Percentiles rank a stretch among this genome's conserved stretches.
phyloP scores from a whole-genome alignment of 163 green algal genomes.

The Volvox carteri region DNA sequence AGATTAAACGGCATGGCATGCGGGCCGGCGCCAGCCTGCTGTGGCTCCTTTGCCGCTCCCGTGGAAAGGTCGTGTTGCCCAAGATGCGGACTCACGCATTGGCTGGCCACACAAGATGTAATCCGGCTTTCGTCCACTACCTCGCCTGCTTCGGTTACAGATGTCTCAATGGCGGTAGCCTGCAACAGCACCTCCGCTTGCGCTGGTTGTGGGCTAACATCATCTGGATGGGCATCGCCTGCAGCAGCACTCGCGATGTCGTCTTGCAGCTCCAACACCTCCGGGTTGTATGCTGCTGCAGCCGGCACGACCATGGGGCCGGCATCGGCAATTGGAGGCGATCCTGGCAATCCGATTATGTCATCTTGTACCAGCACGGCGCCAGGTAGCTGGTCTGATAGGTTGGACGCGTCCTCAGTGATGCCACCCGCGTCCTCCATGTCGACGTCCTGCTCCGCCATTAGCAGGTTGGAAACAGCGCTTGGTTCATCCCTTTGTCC shows the following conservation, averaged over 20 bases:
- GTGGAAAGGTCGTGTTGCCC: background rate
- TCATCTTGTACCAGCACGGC: background rate
- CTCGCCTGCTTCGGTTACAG: no score
- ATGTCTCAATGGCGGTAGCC: no score
- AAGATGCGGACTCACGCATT: no score
- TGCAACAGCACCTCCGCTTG: no score
- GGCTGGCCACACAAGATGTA: no score
- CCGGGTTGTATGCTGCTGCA: background rate
- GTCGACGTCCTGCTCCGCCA: background rate
- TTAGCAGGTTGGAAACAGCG: background rate
- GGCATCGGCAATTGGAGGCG: background rate
- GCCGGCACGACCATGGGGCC: background rate
- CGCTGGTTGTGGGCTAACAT: no score
- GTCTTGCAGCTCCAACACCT: background rate
- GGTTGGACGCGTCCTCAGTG: background rate
- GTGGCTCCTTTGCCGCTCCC: background rate
- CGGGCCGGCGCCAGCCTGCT: background rate
- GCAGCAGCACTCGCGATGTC: background rate
- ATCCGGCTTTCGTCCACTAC: no score
- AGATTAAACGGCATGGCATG: no score
- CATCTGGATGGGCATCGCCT: background rate
- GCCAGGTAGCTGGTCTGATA: background rate
- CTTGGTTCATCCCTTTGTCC: background rate
- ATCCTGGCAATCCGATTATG: background rate
- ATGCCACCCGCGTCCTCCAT: background rate